Conservation (phyloP, 2,329 filamentous ascomycete genomes). For the Phoma sp. region DNA sequence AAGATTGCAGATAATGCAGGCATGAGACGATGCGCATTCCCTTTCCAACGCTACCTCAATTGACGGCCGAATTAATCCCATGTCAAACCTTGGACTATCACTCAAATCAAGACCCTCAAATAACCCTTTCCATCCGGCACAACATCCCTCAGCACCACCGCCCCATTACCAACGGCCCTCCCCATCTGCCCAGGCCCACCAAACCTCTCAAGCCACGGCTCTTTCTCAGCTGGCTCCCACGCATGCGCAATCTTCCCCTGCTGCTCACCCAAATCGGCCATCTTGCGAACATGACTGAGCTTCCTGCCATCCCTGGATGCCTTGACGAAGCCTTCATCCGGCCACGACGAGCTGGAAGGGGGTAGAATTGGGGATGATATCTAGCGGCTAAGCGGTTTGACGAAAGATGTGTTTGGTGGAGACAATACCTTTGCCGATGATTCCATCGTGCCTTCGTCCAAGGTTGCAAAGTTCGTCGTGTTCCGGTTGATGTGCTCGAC, state of each 20-base stretch:
- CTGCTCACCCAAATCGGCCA: background rate
- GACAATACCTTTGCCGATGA: background rate
- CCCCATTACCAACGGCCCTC: background rate
- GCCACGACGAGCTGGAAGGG: background rate
- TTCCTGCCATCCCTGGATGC: background rate
- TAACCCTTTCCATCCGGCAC: conserved; percentile 5
- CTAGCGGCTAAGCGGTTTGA: conserved; percentile 1
- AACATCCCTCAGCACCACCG: conserved; percentile 1
- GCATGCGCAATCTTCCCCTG: background rate
- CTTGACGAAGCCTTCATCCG: background rate
- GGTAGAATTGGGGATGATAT: background rate
- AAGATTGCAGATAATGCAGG: no score
- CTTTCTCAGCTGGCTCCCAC: background rate
- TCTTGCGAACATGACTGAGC: background rate
- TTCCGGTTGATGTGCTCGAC: background rate
- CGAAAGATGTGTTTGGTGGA: background rate
- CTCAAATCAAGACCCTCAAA: conserved; percentile 7
- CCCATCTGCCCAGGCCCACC: conserved; percentile 6
- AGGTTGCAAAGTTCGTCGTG: background rate
- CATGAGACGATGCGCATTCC: no score
- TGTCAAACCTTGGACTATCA: background rate
- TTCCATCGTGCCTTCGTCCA: background rate
- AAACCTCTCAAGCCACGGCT: conserved; percentile 10
- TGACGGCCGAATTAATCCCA: no score
- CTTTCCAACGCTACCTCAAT: no score